These are phyloP conservation scores for Dactylorhiza incarnata DNA, from an alignment of 106 monocot genomes.

Conservation along the genomic window DNA sequence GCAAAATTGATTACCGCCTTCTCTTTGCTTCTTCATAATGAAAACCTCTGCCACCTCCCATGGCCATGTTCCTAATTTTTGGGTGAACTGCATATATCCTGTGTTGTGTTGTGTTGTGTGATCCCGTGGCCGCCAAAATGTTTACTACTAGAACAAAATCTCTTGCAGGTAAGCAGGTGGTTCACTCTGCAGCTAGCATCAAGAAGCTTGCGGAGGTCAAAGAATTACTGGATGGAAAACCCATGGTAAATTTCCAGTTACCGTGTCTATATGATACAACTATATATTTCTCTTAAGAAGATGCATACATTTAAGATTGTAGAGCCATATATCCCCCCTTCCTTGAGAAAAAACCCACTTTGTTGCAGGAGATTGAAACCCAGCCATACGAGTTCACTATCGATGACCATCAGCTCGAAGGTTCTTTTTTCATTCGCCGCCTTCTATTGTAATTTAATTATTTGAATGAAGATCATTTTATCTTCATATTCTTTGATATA, in stretches of 20 bases:
- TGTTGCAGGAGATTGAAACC: conserved; percentile 4
- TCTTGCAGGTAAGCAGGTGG: conserved; percentile 64
- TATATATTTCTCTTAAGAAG: not conserved
- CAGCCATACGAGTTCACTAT: no score
- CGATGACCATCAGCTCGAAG: no score
- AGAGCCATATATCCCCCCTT: not conserved
- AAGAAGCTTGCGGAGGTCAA: conserved; percentile 68
- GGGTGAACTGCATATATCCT: no score
- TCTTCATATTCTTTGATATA: not conserved
- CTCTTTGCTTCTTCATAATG: no score
- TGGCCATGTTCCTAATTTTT: no score
- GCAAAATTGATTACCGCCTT: no score
- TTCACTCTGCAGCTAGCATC: conserved; percentile 70
- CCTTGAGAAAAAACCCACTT: not conserved
- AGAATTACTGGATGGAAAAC: conserved; percentile 40
- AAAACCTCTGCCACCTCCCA: no score
- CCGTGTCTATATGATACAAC: not conserved
- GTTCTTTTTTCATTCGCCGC: no score
- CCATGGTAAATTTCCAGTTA: conserved; percentile 24
- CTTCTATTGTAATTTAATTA: no score
- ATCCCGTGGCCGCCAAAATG: no score
- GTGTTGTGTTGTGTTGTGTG: not conserved
- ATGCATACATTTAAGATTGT: not conserved
- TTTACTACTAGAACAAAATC: not conserved
- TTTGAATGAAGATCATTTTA: no score